Evolutionary conservation across 176 grass and related monocot species (phyloP), one percentile per base, ranked within the genome.

Genomic region (Phoenix dactylifera): DNA sequence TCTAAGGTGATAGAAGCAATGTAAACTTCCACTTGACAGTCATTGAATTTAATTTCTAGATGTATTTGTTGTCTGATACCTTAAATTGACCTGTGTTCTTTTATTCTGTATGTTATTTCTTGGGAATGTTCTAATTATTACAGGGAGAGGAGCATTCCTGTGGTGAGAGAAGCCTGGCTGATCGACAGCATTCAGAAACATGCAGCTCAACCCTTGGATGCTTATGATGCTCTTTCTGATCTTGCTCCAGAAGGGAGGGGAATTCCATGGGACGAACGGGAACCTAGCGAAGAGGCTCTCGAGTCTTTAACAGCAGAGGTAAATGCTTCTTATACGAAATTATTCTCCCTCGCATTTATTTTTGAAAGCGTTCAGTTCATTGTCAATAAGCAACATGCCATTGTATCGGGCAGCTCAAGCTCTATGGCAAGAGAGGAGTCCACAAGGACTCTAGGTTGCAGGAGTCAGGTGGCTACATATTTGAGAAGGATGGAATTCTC

Each of bases 131-230:
- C 30, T 32, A 32, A 32, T 7, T 7, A 9, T 32, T 32, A 44
- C 68, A 96, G 91, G 83, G 92, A 88, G 58, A 77, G 58, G 63
- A 69, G 71, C 48, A 83, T 85, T 51, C 83, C 86, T 55, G 16
- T 90, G 64, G 92, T 96, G 54, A 85, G 83, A 15, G 92, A 96
- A 68, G 66, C 80, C 5, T 96, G 91, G 91, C 74, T 96, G 65
- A n/a, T 82, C n/a, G 91, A 96, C 65, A 90, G 80, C 59, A 82
- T 90, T 4, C 59, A 88, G 56, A 85, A 87, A 51, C 67, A 77
- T 18, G 65, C 87, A 71, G 68, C 25, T 12, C 86, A 80, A 54
- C 75, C 80, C 19, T 75, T 96, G 58, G 83, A 77, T 50, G 77
- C 70, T 49, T 96, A 96, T 74, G 92, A 88, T 49, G 83, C 90